phyloP scores from a whole-genome alignment of 768 basidiomycete species.

The Leccinum ochraceum region DNA sequence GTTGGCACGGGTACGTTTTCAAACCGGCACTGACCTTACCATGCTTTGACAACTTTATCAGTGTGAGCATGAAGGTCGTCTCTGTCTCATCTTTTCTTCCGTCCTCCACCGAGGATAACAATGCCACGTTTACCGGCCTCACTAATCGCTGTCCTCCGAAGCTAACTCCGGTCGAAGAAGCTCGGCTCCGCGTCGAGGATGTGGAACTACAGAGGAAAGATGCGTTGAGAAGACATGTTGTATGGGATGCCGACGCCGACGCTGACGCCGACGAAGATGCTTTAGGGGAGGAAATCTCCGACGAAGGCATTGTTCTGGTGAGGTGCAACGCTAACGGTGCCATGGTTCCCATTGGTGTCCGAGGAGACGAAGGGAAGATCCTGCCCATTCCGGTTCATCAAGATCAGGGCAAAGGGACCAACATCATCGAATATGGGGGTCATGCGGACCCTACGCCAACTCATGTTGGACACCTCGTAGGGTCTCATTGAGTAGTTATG shows the following conservation, averaged over 20 bases:
- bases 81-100: conserved; percentile 78
- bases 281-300: conserved; percentile 50
- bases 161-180: conserved; percentile 61
- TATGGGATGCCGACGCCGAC: conserved; percentile 65
- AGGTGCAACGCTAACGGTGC: conserved; percentile 19
- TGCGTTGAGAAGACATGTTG: conserved; percentile 58
- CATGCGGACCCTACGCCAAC: conserved; percentile 51
- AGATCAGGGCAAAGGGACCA: conserved; percentile 7
- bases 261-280: conserved; percentile 51
- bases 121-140: conserved; percentile 55
- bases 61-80: conserved; percentile 69
- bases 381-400: conserved; percentile 40
- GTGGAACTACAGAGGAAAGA: conserved; percentile 62
- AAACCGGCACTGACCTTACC: not conserved
- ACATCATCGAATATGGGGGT: conserved; percentile 46
- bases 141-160: conserved; percentile 35
- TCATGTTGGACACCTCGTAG: conserved; percentile 57
- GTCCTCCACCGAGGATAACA: conserved; percentile 56
- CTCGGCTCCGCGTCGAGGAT: conserved; percentile 51
- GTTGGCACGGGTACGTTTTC: conserved; percentile 63
- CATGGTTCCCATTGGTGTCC: conserved; percentile 54
- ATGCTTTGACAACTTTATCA: conserved; percentile 26
- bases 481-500: conserved; percentile 11
- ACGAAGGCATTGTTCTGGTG: conserved; percentile 30
- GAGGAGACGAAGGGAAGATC: conserved; percentile 56